Base-by-base conservation (phyloP, 169 alveolate genomes). In the Cystoisospora suis region DNA sequence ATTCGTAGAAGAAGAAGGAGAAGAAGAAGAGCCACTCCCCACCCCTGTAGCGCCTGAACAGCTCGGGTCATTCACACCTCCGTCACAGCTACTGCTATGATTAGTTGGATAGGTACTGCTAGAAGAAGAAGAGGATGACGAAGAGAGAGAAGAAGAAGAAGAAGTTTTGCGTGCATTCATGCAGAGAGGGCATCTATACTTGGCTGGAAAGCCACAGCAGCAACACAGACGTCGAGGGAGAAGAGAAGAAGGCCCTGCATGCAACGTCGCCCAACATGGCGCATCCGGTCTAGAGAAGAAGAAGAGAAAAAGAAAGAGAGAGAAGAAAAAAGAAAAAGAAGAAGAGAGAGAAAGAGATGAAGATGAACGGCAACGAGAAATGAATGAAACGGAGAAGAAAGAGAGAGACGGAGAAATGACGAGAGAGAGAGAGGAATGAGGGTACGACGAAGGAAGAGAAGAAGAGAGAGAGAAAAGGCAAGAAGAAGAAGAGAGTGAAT, bases 221-320 rank as follows among this genome's bases (percentile, higher is more conserved):
- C 83, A 72, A 34, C 83, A 72, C 38, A 72, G 83, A 34, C 83
- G 83, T 29, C 83, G 83, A 27, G 83, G 83, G 34, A 72, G 83
- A 9, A 38, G 83, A 6, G 83, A 46, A 3, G 83, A 34, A 5
- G 83, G 83, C 20, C 83, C 83, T 1, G 83, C 83, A 38, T 72
- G 83, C 34, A 40, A 38, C 49, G 83, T 38, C 83, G 83, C 83
- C 83, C 83, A 72, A 38, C 58, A 12, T 6, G 83, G 83, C 9
- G 83, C 56, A 56, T 72, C 83, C 20, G 53, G 36, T 29, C 83
- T 34, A 70, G 81, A 70, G 80, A 27, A 29, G 56, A 65, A 27
- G 77, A 9, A 65, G 42, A 65, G 34, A 12, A 38, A 65, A n/a
- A 27, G 77, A 7, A 65, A 38, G 34, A 38, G 29, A 65, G 77